phyloP scores from a whole-genome alignment of 768 basidiomycete species.

The Krasilnikovozyma curviuscula region DNA sequence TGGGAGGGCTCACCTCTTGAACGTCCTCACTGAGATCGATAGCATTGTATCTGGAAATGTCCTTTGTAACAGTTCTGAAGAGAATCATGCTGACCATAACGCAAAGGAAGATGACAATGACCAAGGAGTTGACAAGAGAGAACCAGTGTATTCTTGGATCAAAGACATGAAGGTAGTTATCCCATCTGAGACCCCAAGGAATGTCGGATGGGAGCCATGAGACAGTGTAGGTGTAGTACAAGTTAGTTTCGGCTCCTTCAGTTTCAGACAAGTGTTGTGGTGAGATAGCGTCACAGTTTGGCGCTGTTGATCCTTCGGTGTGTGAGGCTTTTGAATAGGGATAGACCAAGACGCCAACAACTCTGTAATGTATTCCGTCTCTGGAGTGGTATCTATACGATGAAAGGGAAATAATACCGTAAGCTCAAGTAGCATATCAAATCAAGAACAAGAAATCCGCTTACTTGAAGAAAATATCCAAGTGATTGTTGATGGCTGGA shows the following conservation, averaged over 20 bases:
- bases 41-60: conserved; percentile 88
- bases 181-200: conserved; percentile 78
- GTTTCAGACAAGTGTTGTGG: neutral
- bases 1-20: neutral
- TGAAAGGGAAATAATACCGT: neutral
- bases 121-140: conserved; percentile 74
- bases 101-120: conserved; percentile 79
- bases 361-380: conserved; percentile 48
- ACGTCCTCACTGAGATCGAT: conserved; percentile 56
- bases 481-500: conserved; percentile 79
- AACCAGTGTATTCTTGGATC: conserved; percentile 65
- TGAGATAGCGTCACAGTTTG: conserved; percentile 20
- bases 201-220: conserved; percentile 48
- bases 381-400: conserved; percentile 54
- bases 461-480: conserved; percentile 31
- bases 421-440: neutral
- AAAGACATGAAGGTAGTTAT: conserved; percentile 48
- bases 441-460: neutral
- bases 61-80: conserved; percentile 63
- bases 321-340: conserved; percentile 18
- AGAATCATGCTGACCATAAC: conserved; percentile 86
- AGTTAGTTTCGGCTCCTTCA: neutral
- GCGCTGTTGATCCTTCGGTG: conserved; percentile 6
- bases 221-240: conserved; percentile 66
- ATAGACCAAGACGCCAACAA: conserved; percentile 82